Evolutionary conservation across 1,284 basidiomycete genomes (phyloP), one percentile per base, ranked within the genome.

Genomic region (Ustilago bromivora): DNA sequence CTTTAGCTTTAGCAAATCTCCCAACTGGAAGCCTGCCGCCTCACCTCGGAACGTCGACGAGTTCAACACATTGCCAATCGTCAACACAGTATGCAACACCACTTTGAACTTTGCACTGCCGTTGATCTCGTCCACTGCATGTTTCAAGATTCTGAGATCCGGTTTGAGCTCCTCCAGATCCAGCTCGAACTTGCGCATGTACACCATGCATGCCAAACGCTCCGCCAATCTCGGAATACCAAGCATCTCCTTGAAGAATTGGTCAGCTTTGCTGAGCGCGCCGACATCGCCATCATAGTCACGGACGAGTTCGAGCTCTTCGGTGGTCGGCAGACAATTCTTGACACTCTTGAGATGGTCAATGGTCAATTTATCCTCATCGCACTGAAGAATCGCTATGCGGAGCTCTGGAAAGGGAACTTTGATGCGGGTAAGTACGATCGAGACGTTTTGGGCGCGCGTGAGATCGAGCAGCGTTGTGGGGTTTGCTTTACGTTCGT

Each of bases 161-260:
- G 93, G 94, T 41, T 92, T 90, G 47, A 93, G 89, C 87, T 96
- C 95, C 69, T 92, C 93, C 41, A 95, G 89, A 38, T 94, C 93
- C 53, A 94, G 82, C 62, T 95, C 93, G 28, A 96, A 89, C 73
- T 91, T 92, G 28, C 91, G 89, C 28, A 93, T 91, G 86, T 93
- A 96, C 15, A 95, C 85, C 92, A 96, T 94, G 80, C 91, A 92
- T 7, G 91, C 90, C 38, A 95, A 86, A 3, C 95, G 89, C 76
- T 92, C 89, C 4, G 90, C 83, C 7, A 96, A 89, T 28, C 93
- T 88, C 1, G 94, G 93, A 53, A 96, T 92, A 3, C 88, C 88
- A 87, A 92, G 92, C 72, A 96, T 92, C 91, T 93, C 90, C 65
- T 88, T 88, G 83, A 95, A 93, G 87, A 93, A 96, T 82, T 92